Evolutionary conservation across 768 basidiomycete genomes (phyloP).

Genomic region (Coprinopsis sp.): DNA sequence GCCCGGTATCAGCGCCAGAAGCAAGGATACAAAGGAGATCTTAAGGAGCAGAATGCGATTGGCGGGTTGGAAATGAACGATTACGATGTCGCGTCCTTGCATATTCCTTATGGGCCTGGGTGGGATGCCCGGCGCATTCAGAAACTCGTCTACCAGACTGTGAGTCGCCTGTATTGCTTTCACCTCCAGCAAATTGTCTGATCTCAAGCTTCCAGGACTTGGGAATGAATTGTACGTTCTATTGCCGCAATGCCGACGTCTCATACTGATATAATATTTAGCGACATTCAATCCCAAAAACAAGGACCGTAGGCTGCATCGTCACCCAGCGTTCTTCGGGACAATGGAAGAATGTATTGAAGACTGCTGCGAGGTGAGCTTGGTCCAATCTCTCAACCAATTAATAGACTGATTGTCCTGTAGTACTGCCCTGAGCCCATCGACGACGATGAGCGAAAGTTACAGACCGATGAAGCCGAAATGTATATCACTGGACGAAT

Average conservation of each 20-base stretch:
- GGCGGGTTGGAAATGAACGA: constrained; percentile 50
- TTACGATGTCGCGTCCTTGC: constrained; percentile 50
- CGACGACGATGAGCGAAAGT: constrained; percentile 48
- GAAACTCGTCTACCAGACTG: constrained; percentile 54
- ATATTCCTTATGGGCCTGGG: constrained; percentile 59
- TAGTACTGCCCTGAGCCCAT: constrained; percentile 53
- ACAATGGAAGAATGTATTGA: constrained; percentile 51
- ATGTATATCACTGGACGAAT: constrained; percentile 50
- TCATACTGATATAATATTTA: constrained; percentile 16
- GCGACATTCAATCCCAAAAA: constrained; percentile 63
- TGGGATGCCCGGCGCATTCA: constrained; percentile 55
- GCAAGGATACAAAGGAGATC: constrained; percentile 48
- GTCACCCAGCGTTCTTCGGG: constrained; percentile 62
- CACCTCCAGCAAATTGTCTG: no score
- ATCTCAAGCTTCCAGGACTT: constrained; percentile 35
- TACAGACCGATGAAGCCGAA: constrained; percentile 51
- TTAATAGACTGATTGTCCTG: not conserved
- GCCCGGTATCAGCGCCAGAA: constrained; percentile 27
- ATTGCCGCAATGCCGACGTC: not conserved
- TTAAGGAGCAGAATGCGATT: constrained; percentile 40
- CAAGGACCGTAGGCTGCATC: constrained; percentile 53
- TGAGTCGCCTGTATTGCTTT: no score
- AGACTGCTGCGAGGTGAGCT: constrained; percentile 55
- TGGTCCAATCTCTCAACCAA: no score
- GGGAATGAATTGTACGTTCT: constrained; percentile 49